Evolutionary conservation across 2,329 filamentous ascomycete genomes (phyloP).

Genomic region (Paraphaeosphaeria sporulosa): DNA sequence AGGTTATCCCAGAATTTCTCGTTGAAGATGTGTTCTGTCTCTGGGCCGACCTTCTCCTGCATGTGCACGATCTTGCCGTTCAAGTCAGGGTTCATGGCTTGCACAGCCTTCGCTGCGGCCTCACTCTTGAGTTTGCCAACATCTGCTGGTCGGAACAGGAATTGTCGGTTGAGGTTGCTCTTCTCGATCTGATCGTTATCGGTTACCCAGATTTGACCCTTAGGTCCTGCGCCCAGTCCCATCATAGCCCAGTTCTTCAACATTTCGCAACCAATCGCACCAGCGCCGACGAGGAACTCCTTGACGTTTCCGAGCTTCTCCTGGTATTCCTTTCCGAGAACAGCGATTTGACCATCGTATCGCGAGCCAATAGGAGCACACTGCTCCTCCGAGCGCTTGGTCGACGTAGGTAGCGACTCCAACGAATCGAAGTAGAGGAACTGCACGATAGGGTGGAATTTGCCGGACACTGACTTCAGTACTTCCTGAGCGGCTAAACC

Average conservation of each 20-base stretch:
- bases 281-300: slow-evolving; percentile 93
- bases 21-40: slow-evolving; percentile 94
- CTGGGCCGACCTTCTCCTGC: slow-evolving; percentile 87
- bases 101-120: slow-evolving; percentile 86
- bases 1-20: slow-evolving; percentile 88
- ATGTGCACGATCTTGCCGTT: slow-evolving; percentile 83
- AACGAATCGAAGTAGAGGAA: slow-evolving; percentile 98
- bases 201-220: slow-evolving; percentile 89
- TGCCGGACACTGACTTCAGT: slow-evolving; percentile 95
- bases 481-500: slow-evolving; percentile 94
- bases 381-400: slow-evolving; percentile 79
- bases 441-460: slow-evolving; percentile 94
- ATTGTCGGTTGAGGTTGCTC: slow-evolving; percentile 97
- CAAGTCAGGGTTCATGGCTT: slow-evolving; percentile 94
- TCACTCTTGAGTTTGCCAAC: slow-evolving; percentile 98
- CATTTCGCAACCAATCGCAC: slow-evolving; percentile 98
- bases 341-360: slow-evolving; percentile 96
- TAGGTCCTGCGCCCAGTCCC: slow-evolving; percentile 84
- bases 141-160: slow-evolving; percentile 91
- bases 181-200: slow-evolving; percentile 99
- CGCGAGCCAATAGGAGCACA: slow-evolving; percentile 86
- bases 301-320: slow-evolving; percentile 90
- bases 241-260: slow-evolving; percentile 99
- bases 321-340: slow-evolving; percentile 93
- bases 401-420: slow-evolving; percentile 85